These are phyloP conservation scores for Ustilago esculenta DNA, from an alignment of 1,284 basidiomycete species.

Conservation along the genomic window DNA sequence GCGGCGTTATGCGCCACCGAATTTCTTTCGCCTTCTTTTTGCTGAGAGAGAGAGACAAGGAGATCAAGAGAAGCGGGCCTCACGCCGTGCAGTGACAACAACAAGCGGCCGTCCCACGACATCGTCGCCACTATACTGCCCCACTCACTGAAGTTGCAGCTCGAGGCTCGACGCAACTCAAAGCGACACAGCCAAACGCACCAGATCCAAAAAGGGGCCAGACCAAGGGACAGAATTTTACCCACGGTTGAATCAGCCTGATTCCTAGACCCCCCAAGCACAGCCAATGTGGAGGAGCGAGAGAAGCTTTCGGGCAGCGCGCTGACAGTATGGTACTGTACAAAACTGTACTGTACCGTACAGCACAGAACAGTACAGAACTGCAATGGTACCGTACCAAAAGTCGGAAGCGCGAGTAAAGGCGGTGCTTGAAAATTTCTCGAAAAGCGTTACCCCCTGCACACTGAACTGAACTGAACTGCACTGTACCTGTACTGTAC, in stretches of 20 bases:
- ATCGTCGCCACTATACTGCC: neutral
- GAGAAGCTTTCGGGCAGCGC: neutral
- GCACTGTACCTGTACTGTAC: too few relatives aligned
- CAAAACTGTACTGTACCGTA: too few relatives aligned
- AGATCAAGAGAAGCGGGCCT: neutral
- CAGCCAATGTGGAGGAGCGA: neutral
- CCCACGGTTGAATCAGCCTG: constrained; percentile 17
- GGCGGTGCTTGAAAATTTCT: too few relatives aligned
- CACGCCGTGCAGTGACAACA: too few relatives aligned
- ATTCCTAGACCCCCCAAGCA: neutral
- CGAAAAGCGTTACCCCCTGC: too few relatives aligned
- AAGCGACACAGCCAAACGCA: neutral
- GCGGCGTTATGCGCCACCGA: too few relatives aligned
- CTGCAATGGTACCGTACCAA: too few relatives aligned
- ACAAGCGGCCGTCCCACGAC: neutral
- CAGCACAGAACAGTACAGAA: too few relatives aligned
- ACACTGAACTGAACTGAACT: too few relatives aligned
- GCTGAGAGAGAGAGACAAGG: neutral
- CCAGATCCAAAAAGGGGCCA: neutral
- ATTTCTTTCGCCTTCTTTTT: neutral
- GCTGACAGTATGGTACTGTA: neutral
- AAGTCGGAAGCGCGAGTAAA: too few relatives aligned
- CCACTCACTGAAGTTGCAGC: neutral
- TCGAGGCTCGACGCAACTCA: too few relatives aligned
- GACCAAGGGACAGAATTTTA: constrained; percentile 7